A percentile compares a stretch with the other conserved stretches of the same genome.
These are phyloP conservation scores for Aspergillus terreus DNA, from an alignment of 2,329 filamentous ascomycete species.

Conservation along the genomic window DNA sequence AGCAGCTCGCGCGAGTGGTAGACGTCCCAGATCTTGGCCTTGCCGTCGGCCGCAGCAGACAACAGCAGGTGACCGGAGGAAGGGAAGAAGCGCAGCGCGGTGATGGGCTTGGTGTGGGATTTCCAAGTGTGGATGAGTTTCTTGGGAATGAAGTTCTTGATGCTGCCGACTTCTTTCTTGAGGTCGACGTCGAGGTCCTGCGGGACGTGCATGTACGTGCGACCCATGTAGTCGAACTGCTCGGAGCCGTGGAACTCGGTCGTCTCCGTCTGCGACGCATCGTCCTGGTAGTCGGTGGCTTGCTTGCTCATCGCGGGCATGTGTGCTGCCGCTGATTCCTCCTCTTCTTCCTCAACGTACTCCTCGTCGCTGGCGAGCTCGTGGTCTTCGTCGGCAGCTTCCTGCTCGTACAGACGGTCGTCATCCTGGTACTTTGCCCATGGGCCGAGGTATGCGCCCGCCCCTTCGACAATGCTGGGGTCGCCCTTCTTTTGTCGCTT, in stretches of 20 bases:
- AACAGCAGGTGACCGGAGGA: conserved; percentile 81
- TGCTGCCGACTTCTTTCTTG: conserved; percentile 71
- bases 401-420: conserved; percentile 67
- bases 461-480: conserved; percentile 77
- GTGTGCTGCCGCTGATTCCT: conserved; percentile 51
- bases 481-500: conserved; percentile 83
- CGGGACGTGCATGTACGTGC: conserved; percentile 97
- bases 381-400: conserved; percentile 63
- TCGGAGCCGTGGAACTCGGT: conserved; percentile 80
- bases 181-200: conserved; percentile 86
- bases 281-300: conserved; percentile 48
- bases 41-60: conserved; percentile 84
- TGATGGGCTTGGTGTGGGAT: conserved; percentile 78
- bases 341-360: conserved; percentile 65
- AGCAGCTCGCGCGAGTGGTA: conserved; percentile 87
- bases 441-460: conserved; percentile 84
- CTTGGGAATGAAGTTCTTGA: conserved; percentile 91
- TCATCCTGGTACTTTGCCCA: conserved; percentile 84
- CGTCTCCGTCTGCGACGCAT: conserved; percentile 68
- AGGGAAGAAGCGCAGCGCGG: conserved; percentile 86
- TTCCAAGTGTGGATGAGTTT: conserved; percentile 91
- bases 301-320: conserved; percentile 50
- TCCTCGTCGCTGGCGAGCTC: conserved; percentile 76
- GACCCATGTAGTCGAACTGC: conserved; percentile 87
- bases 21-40: conserved; percentile 90